These are phyloP conservation scores for Zelonia costaricensis DNA, from an alignment of 208 protist genomes.

Conservation along the genomic window DNA sequence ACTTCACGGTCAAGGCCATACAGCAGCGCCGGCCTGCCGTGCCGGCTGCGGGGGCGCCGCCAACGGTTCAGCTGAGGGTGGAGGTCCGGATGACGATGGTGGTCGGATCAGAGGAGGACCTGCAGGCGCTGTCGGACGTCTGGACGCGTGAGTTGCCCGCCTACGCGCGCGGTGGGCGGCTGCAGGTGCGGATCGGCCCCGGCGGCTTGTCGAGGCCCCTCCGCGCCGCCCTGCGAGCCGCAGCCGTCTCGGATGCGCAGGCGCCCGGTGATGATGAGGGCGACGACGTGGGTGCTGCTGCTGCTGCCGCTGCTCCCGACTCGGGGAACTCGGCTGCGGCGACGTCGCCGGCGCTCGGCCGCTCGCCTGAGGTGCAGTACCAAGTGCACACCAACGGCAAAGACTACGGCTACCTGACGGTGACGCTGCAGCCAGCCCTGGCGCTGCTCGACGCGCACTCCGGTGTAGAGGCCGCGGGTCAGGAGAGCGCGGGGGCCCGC, in stretches of 20 bases:
- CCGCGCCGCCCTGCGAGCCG: slow-evolving; percentile 14
- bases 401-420: slow-evolving; percentile 42
- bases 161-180: slow-evolving; percentile 11
- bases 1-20: slow-evolving; percentile 52
- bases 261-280: neutral
- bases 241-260: neutral
- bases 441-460: slow-evolving; percentile 14
- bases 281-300: neutral
- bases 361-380: slow-evolving; percentile 45
- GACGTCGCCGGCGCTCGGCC: neutral
- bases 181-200: slow-evolving; percentile 34
- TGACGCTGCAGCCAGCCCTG: slow-evolving; percentile 27
- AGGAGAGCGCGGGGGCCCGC: neutral
- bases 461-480: neutral
- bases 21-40: slow-evolving; percentile 6
- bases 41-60: neutral
- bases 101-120: slow-evolving; percentile 14
- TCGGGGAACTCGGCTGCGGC: neutral
- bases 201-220: slow-evolving; percentile 28
- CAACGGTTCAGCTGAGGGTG: slow-evolving; percentile 40
- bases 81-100: slow-evolving; percentile 68
- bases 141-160: slow-evolving; percentile 26
- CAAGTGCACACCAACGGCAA: slow-evolving; percentile 35
- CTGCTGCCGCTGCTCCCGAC: neutral
- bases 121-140: slow-evolving; percentile 26